Conservation (phyloP, 495 filamentous ascomycete genomes). For the Neurospora africana region DNA sequence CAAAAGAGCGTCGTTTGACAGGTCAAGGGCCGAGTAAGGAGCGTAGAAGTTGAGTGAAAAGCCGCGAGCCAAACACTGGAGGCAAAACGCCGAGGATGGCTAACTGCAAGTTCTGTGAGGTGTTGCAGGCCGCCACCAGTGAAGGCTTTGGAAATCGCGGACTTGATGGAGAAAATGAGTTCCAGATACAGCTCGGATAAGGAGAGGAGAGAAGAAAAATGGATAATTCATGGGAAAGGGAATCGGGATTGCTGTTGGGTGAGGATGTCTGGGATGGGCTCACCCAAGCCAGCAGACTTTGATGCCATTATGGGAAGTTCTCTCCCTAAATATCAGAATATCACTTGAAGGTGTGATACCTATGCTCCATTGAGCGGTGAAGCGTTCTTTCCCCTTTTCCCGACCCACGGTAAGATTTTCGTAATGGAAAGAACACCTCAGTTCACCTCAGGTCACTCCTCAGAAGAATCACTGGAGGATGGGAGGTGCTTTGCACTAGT, state of each 20-base stretch:
- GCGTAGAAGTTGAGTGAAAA: neutral
- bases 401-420: neutral
- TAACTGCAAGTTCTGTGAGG: neutral
- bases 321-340: neutral
- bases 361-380: neutral
- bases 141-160: neutral
- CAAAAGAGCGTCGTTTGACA: neutral
- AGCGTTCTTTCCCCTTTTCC: neutral
- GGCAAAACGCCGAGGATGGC: neutral
- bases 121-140: neutral
- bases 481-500: neutral
- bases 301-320: neutral
- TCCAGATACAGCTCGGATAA: neutral
- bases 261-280: neutral
- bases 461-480: neutral
- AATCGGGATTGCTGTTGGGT: neutral
- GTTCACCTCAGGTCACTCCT: neutral
- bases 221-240: neutral
- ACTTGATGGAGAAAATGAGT: neutral
- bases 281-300: neutral
- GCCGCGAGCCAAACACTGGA: neutral
- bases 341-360: neutral
- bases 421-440: neutral
- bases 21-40: neutral
- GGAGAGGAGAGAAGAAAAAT: neutral